A percentile compares a stretch with the other conserved stretches of the same genome.
These are phyloP conservation scores for Akebia trifoliata DNA, from an alignment of 164 flowering plant genomes.

Conservation along the genomic window DNA sequence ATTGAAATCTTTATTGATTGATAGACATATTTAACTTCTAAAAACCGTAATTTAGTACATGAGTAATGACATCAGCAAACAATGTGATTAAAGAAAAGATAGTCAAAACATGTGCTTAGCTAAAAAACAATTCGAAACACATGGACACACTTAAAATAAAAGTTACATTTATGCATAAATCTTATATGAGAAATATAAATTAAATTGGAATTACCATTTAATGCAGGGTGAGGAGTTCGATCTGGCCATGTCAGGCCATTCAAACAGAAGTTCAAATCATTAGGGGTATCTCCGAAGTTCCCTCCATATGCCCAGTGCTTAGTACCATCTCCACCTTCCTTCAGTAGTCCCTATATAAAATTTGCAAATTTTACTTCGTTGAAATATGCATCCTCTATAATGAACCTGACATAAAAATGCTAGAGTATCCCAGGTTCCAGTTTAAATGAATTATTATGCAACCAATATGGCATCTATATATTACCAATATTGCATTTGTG, in stretches of 20 bases:
- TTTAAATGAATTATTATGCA: too few species aligned
- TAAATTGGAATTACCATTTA: constrained; percentile 50
- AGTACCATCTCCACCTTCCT: constrained; percentile 50
- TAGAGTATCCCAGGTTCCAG: too few species aligned
- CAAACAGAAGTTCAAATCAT: constrained; percentile 89
- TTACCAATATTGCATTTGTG: too few species aligned
- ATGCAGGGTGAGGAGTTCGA: constrained; percentile 89
- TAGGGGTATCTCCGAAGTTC: constrained; percentile 90
- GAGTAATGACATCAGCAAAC: too few species aligned
- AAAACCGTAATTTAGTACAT: constrained; percentile 18
- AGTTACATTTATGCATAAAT: neutral
- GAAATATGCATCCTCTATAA: neutral
- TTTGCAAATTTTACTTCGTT: neutral
- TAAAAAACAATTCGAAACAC: too few species aligned
- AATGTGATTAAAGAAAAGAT: too few species aligned
- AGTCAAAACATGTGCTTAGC: neutral
- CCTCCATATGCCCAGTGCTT: constrained; percentile 99
- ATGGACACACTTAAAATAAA: neutral
- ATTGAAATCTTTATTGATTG: constrained; percentile 79
- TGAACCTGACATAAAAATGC: too few species aligned
- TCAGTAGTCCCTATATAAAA: constrained; percentile 57
- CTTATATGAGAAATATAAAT: neutral
- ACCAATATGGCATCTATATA: too few species aligned
- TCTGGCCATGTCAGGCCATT: constrained; percentile 93
- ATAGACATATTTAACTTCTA: constrained; percentile 89